Evolutionary conservation across 179 eudicot genomes (phyloP).

Genomic region (Carnegiea gigantea): DNA sequence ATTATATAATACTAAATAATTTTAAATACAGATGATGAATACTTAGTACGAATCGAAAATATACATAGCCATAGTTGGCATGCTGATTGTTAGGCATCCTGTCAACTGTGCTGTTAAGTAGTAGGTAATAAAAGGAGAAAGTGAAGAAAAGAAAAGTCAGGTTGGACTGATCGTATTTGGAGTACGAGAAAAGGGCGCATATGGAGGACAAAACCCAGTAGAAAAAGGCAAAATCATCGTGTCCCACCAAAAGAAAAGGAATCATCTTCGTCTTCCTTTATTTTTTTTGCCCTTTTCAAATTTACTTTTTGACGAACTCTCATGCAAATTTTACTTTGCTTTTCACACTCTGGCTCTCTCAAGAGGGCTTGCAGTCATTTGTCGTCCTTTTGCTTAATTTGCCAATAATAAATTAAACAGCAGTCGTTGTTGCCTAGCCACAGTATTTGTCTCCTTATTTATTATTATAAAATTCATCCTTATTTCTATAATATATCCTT

Average conservation of each 20-base stretch:
- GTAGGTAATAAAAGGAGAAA: neutral
- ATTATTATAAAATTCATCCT: no score
- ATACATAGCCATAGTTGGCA: no score
- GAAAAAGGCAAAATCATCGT: slow-evolving; percentile 13
- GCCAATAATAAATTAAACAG: slow-evolving; percentile 16
- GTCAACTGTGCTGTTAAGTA: neutral
- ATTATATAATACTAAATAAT: no score
- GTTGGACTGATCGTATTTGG: neutral
- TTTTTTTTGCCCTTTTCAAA: neutral
- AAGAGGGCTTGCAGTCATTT: slow-evolving; percentile 17
- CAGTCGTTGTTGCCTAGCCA: slow-evolving; percentile 33
- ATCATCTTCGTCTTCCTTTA: slow-evolving; percentile 1
- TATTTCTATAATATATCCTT: no score
- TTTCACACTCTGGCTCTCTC: neutral
- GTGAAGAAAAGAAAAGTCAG: neutral
- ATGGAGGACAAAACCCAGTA: neutral
- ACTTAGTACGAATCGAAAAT: no score
- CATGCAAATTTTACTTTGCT: neutral
- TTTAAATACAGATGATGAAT: no score
- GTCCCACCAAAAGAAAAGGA: slow-evolving; percentile 19
- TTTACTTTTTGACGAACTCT: neutral
- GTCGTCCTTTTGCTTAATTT: slow-evolving; percentile 22
- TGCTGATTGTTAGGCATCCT: no score
- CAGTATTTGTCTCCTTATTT: slow-evolving; percentile 27
- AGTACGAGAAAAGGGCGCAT: neutral